Percentiles rank a stretch among this genome's conserved stretches.
These are phyloP conservation scores for Calocera viscosa DNA, from an alignment of 768 basidiomycete genomes.

Conservation along the genomic window DNA sequence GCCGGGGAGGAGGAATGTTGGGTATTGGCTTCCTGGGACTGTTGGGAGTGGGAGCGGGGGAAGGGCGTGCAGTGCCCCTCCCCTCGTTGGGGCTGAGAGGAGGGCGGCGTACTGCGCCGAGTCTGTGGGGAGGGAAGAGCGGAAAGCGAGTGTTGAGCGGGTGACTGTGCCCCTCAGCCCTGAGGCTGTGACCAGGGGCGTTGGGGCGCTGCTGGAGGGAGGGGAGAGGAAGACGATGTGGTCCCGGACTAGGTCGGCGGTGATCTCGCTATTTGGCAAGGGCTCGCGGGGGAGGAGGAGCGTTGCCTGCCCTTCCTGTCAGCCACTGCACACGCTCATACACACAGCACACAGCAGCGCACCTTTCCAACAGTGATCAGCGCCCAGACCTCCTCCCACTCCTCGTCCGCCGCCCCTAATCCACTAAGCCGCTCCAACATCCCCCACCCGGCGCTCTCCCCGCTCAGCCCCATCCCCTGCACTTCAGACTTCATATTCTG, in stretches of 20 bases:
- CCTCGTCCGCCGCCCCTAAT: constrained; percentile 35
- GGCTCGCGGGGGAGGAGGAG: constrained; percentile 65
- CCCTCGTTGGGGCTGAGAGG: constrained; percentile 27
- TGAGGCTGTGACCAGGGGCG: constrained; percentile 61
- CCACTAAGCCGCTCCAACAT: constrained; percentile 59
- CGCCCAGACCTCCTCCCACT: constrained; percentile 61
- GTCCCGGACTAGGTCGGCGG: constrained; percentile 66
- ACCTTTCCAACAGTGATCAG: constrained; percentile 57
- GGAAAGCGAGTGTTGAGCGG: constrained; percentile 34
- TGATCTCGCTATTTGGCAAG: constrained; percentile 42
- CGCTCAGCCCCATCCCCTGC: constrained; percentile 54
- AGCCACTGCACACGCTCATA: neutral
- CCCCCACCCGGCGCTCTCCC: constrained; percentile 56
- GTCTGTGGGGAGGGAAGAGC: constrained; percentile 34
- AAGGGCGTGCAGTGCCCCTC: constrained; percentile 33
- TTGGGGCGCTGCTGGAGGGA: constrained; percentile 30
- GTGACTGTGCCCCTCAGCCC: constrained; percentile 62
- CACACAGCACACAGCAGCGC: constrained; percentile 18
- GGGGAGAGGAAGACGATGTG: constrained; percentile 62
- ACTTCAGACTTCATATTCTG: constrained; percentile 63
- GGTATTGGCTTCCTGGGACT: constrained; percentile 33
- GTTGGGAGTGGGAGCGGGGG: constrained; percentile 40
- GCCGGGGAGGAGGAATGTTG: constrained; percentile 36
- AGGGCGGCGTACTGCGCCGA: constrained; percentile 35
- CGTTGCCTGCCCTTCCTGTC: constrained; percentile 44